These are phyloP conservation scores for Malus sieversii DNA, from an alignment of 306 rosid genomes.

Conservation along the genomic window DNA sequence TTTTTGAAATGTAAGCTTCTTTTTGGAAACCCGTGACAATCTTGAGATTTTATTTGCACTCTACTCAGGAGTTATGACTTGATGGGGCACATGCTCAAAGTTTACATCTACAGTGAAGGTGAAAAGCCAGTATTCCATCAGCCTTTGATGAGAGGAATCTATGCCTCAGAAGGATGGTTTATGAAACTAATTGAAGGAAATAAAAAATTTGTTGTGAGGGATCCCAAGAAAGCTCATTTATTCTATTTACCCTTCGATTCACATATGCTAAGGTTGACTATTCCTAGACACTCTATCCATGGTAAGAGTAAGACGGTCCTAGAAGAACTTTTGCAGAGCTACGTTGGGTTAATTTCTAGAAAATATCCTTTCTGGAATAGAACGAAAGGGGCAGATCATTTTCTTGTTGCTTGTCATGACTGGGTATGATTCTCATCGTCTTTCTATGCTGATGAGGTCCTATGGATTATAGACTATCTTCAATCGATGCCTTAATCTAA, in stretches of 20 bases:
- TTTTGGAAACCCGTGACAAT: not conserved
- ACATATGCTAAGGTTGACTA: constrained; percentile 39
- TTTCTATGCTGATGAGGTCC: not conserved
- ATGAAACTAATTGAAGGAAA: constrained; percentile 71
- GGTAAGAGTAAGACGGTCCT: constrained; percentile 27
- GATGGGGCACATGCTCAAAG: constrained; percentile 71
- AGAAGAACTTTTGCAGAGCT: constrained; percentile 54
- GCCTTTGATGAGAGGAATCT: constrained; percentile 74
- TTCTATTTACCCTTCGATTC: constrained; percentile 85
- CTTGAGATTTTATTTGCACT: constrained; percentile 3
- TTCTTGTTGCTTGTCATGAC: constrained; percentile 90
- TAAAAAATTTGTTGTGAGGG: constrained; percentile 48
- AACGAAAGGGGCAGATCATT: constrained; percentile 83
- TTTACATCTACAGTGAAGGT: constrained; percentile 77
- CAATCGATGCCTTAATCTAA: not conserved
- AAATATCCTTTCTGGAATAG: constrained; percentile 77
- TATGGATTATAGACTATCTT: not conserved
- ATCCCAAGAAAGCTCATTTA: constrained; percentile 73
- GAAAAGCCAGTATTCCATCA: constrained; percentile 77
- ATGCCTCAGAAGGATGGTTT: constrained; percentile 97
- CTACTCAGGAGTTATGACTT: constrained; percentile 76
- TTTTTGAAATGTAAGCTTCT: constrained; percentile 1
- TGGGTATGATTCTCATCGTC: constrained; percentile 46
- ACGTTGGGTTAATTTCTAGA: constrained; percentile 51
- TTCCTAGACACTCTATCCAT: constrained; percentile 30